Percentiles rank a stretch among this genome's conserved stretches.
Conservation (phyloP, 306 rosid genomes). For the Cicer pinnatifidum region DNA sequence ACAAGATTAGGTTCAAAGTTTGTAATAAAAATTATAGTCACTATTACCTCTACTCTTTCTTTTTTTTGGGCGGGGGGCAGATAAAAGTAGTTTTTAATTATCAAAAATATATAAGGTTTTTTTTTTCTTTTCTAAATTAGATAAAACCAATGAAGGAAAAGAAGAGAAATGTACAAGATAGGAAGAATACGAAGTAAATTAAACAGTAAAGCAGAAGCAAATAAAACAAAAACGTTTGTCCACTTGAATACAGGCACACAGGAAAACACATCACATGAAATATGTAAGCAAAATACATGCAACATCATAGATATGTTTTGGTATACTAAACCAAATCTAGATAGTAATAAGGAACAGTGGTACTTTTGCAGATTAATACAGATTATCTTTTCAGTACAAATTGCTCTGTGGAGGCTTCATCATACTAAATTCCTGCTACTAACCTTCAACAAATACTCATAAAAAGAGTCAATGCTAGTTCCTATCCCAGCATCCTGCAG, state of each 20-base stretch:
- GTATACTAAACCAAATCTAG: constrained; percentile 15
- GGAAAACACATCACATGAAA: constrained; percentile 5
- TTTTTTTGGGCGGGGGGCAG: not conserved
- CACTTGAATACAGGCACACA: not conserved
- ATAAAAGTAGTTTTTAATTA: not conserved
- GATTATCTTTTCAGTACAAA: constrained; percentile 17
- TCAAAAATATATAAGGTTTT: not conserved
- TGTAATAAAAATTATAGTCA: constrained; percentile 1
- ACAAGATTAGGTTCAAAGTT: constrained; percentile 13
- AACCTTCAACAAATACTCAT: constrained; percentile 93
- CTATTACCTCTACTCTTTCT: constrained; percentile 12
- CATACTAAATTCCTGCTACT: constrained; percentile 47
- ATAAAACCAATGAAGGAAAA: constrained; percentile 19
- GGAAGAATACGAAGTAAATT: constrained; percentile 14
- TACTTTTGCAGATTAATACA: constrained; percentile 8
- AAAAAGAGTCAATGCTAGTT: constrained; percentile 97
- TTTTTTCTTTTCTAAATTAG: not conserved
- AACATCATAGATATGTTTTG: constrained; percentile 7
- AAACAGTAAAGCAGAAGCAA: constrained; percentile 29
- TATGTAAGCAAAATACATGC: constrained; percentile 4
- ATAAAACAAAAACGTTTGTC: not conserved
- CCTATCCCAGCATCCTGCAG: constrained; percentile 99
- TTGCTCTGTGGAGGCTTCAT: constrained; percentile 38
- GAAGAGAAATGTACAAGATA: constrained; percentile 18
- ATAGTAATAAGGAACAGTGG: constrained; percentile 4